These are phyloP conservation scores for Exophiala viscosa DNA, from an alignment of 2,329 filamentous ascomycete species.

Conservation along the genomic window DNA sequence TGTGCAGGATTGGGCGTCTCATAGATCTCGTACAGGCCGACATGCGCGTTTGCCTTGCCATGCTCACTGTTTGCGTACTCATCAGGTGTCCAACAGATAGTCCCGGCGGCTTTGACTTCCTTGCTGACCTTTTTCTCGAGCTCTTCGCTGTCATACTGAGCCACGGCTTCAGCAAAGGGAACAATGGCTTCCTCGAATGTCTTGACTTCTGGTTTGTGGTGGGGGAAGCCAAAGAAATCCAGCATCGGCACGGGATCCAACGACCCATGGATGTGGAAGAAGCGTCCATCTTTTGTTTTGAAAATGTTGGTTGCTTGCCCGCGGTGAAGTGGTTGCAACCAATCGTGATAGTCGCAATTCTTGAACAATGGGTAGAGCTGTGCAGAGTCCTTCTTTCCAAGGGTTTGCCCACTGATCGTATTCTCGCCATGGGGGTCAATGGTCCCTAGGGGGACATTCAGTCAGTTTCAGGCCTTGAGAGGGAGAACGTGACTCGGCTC, in stretches of 20 bases:
- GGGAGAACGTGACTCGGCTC: too few relatives aligned
- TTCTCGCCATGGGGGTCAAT: too few relatives aligned
- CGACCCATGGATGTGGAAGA: slow-evolving; percentile 41
- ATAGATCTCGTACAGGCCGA: slow-evolving; percentile 40
- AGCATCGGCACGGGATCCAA: background rate
- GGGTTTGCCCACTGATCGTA: too few relatives aligned
- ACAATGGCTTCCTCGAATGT: background rate
- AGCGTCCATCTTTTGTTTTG: slow-evolving; percentile 43
- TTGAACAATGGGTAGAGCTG: too few relatives aligned
- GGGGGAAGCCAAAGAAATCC: background rate
- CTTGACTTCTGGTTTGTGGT: background rate
- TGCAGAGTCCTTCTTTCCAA: too few relatives aligned
- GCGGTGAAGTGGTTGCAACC: too few relatives aligned
- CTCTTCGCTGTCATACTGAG: slow-evolving; percentile 33
- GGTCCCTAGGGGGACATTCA: too few relatives aligned
- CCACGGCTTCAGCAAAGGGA: slow-evolving; percentile 28
- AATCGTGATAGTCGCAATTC: too few relatives aligned
- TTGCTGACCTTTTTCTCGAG: slow-evolving; percentile 35
- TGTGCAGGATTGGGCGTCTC: slow-evolving; percentile 10
- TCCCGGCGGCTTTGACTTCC: slow-evolving; percentile 39
- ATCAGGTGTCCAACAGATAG: slow-evolving; percentile 36
- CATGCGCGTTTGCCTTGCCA: slow-evolving; percentile 40
- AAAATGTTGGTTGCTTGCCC: too few relatives aligned
- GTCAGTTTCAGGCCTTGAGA: too few relatives aligned
- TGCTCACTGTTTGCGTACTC: slow-evolving; percentile 40